Evolutionary conservation across 352 stramenopile genomes (phyloP).

Genomic region (Pythium sukuiense): DNA sequence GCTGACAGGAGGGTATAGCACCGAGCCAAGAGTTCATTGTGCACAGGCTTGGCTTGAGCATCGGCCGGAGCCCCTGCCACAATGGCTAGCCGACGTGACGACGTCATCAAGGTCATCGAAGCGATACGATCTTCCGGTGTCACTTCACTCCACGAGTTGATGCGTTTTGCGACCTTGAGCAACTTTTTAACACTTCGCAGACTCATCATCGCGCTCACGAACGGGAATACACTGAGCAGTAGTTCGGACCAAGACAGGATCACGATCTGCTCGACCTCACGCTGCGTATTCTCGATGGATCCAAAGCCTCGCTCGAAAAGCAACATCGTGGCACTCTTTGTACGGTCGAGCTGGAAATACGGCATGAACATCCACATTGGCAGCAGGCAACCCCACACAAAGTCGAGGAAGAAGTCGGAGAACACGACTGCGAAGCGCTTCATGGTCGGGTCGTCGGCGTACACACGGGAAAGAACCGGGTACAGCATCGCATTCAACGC

Average conservation of each 20-base stretch:
- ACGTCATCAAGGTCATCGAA: background rate
- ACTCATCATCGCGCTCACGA: constrained; percentile 18
- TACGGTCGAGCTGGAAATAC: constrained; percentile 7
- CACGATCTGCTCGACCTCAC: constrained; percentile 19
- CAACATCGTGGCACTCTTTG: background rate
- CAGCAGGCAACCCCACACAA: constrained; percentile 18
- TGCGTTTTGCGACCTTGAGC: constrained; percentile 9
- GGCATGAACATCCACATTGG: constrained; percentile 17
- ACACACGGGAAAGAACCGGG: constrained; percentile 9
- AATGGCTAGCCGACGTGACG: background rate
- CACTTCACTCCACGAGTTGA: constrained; percentile 8
- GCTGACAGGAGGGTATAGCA: background rate
- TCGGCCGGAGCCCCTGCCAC: too few relatives aligned
- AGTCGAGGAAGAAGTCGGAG: constrained; percentile 21
- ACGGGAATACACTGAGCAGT: constrained; percentile 8
- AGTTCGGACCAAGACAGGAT: constrained; percentile 16
- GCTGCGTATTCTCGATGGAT: constrained; percentile 13
- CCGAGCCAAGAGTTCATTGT: background rate
- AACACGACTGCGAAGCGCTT: constrained; percentile 12
- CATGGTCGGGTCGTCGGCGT: constrained; percentile 12
- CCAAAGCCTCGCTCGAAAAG: background rate
- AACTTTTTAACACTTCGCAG: constrained; percentile 15
- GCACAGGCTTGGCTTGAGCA: background rate
- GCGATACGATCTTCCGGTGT: background rate
- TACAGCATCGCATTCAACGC: constrained; percentile 1